phyloP scores from a whole-genome alignment of 1,284 basidiomycete species.

The Puccinia coronata region DNA sequence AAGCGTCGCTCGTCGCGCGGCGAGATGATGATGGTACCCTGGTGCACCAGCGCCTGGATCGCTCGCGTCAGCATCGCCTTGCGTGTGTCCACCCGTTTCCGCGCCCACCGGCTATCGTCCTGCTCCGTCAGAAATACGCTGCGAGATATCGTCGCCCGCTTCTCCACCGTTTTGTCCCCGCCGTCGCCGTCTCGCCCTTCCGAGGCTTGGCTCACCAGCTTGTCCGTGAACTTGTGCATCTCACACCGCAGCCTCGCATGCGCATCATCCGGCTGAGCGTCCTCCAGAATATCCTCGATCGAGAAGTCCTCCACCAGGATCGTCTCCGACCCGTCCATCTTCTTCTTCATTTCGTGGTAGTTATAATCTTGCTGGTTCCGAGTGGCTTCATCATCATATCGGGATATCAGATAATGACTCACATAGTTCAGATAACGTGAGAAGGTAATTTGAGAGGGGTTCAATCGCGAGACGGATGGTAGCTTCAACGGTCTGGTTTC shows the following conservation, averaged over 20 bases:
- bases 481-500: constrained; percentile 8
- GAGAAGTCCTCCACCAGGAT: neutral
- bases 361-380: neutral
- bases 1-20: neutral
- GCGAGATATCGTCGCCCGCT: neutral
- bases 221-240: neutral
- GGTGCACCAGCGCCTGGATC: neutral
- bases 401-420: constrained; percentile 13
- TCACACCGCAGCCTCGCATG: neutral
- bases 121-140: neutral
- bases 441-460: constrained; percentile 13
- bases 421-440: constrained; percentile 24
- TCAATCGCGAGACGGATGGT: constrained; percentile 18
- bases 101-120: neutral
- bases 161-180: neutral
- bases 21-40: constrained; percentile 20
- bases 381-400: neutral
- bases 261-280: neutral
- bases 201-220: neutral
- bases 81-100: neutral
- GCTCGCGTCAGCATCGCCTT: constrained; percentile 3
- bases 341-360: constrained; percentile 11
- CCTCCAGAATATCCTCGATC: constrained; percentile 1
- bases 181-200: neutral
- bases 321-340: neutral